Conservation (phyloP, 768 basidiomycete species). For the Mycena latifolia region DNA sequence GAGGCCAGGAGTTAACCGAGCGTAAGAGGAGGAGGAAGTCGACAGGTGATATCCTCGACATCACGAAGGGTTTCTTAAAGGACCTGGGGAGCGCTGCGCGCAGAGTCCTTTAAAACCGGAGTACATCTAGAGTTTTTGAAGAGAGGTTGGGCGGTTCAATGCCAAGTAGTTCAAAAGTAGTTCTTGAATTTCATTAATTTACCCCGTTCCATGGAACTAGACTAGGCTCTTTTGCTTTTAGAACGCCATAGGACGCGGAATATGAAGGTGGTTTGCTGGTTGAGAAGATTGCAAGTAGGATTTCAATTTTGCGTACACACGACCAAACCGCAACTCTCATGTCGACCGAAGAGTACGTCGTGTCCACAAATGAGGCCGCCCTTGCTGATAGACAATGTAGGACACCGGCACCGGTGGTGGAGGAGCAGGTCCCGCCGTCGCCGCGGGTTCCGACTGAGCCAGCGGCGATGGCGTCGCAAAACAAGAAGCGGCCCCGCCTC, state of each 20-base stretch:
- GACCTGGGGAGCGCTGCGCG: conserved; percentile 19
- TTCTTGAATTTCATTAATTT: too few relatives aligned
- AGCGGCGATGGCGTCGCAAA: conserved; percentile 55
- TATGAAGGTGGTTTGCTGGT: too few relatives aligned
- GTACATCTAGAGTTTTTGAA: too few relatives aligned
- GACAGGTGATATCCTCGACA: conserved; percentile 19
- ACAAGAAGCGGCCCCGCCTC: conserved; percentile 79
- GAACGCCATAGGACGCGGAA: too few relatives aligned
- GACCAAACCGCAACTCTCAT: conserved; percentile 43
- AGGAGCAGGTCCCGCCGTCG: conserved; percentile 41
- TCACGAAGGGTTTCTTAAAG: conserved; percentile 25
- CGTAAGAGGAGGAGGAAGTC: conserved; percentile 21
- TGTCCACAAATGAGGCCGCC: conserved; percentile 4
- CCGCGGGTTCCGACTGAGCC: conserved; percentile 55
- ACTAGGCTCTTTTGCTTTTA: too few relatives aligned
- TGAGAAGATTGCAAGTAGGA: too few relatives aligned
- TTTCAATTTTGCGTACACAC: too few relatives aligned
- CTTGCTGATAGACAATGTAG: conserved; percentile 27
- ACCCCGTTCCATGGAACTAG: too few relatives aligned
- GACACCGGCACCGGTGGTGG: conserved; percentile 52
- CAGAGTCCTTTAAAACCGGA: conserved; percentile 16
- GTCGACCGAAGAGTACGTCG: conserved; percentile 66
- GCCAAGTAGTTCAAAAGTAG: too few relatives aligned
- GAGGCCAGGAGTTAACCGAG: background rate
- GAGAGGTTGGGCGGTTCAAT: too few relatives aligned